These are phyloP conservation scores for Syzygium grande DNA, from an alignment of 345 rosid species.

Conservation along the genomic window DNA sequence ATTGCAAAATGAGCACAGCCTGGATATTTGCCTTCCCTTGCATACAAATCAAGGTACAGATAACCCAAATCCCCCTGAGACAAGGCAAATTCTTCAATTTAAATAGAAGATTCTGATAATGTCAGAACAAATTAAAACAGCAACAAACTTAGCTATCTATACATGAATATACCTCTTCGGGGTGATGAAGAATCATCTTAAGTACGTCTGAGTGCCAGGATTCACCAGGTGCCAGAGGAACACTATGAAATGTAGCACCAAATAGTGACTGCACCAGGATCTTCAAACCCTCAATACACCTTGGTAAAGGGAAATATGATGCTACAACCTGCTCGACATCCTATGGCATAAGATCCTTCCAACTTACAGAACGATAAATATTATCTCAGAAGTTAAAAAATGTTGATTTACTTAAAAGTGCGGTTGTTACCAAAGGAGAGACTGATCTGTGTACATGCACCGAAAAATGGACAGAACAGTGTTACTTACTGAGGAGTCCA, in stretches of 20 bases:
- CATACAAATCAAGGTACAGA: constrained; percentile 82
- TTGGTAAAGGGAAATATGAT: constrained; percentile 79
- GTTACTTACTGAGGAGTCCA: constrained; percentile 67
- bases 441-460: neutral
- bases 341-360: neutral
- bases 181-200: constrained; percentile 79
- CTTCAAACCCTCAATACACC: constrained; percentile 82
- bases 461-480: neutral
- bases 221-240: constrained; percentile 79
- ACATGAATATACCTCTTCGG: constrained; percentile 57
- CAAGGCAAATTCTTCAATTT: neutral
- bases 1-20: constrained; percentile 98
- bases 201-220: constrained; percentile 93
- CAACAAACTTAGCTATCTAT: neutral
- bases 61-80: constrained; percentile 88
- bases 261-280: constrained; percentile 70
- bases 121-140: neutral
- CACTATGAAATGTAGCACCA: constrained; percentile 57
- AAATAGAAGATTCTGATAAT: neutral
- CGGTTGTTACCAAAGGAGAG: neutral
- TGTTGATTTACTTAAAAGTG: neutral
- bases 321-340: constrained; percentile 56
- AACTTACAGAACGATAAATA: neutral
- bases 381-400: neutral
- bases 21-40: constrained; percentile 83